Conservation (phyloP, 2,329 filamentous ascomycete species). For the Raffaelea albimanens region DNA sequence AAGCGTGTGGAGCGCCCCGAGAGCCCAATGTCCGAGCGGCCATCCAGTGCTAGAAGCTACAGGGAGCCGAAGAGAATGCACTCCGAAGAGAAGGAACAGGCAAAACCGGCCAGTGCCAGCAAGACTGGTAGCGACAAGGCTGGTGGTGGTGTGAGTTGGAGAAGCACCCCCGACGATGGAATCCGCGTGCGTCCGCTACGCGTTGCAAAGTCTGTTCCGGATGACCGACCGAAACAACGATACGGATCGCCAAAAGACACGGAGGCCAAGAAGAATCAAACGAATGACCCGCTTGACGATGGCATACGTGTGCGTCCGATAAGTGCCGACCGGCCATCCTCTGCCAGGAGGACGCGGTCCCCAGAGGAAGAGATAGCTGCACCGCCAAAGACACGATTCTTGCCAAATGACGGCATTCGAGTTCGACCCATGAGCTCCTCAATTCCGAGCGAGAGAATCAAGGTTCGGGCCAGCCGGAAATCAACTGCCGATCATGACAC, state of each 20-base stretch:
- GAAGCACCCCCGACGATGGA: conserved; percentile 18
- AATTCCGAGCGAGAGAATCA: not conserved
- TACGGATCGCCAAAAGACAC: not conserved
- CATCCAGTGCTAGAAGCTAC: not conserved
- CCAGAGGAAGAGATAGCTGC: not conserved
- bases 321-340: conserved; percentile 1
- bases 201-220: conserved; percentile 6
- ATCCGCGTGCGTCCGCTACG: conserved; percentile 28
- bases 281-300: conserved; percentile 14
- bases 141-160: conserved; percentile 12
- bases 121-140: conserved; percentile 6
- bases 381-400: not conserved
- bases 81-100: not conserved
- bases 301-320: conserved; percentile 17
- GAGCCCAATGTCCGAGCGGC: conserved; percentile 13
- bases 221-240: not conserved
- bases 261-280: not conserved
- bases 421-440: not conserved
- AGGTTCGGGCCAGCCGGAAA: conserved; percentile 1
- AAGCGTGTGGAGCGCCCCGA: conserved; percentile 42
- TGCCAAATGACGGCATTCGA: conserved; percentile 2
- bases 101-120: not conserved
- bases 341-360: not conserved
- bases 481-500: conserved; percentile 2
- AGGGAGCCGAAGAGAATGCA: not conserved